Conservation (phyloP, 768 basidiomycete genomes). For the Leccinum boreale region DNA sequence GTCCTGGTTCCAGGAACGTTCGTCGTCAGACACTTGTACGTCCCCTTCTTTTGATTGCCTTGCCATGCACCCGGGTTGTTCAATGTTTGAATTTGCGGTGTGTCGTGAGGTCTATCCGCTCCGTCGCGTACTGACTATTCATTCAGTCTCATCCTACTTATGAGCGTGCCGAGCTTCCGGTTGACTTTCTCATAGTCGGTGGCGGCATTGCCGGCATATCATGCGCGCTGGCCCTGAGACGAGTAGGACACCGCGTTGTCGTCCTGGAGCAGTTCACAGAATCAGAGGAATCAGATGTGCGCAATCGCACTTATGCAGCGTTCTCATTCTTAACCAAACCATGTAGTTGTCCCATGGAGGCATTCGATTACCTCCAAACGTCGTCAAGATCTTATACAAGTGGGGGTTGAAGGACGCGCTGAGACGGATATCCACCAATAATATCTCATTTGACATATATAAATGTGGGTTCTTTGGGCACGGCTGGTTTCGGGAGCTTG, state of each 20-base stretch:
- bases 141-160: constrained; percentile 12
- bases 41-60: neutral
- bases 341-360: constrained; percentile 31
- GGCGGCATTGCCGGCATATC: constrained; percentile 56
- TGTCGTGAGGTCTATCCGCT: neutral
- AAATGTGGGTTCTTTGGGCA: constrained; percentile 23
- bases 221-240: constrained; percentile 50
- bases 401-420: constrained; percentile 53
- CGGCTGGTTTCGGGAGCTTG: neutral
- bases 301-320: neutral
- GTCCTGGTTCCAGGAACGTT: neutral
- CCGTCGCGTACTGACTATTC: neutral
- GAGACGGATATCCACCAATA: constrained; percentile 30
- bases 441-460: constrained; percentile 19
- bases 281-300: constrained; percentile 34
- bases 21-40: neutral
- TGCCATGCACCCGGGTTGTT: neutral
- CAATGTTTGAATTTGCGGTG: constrained; percentile 11
- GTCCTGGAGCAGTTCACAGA: constrained; percentile 51
- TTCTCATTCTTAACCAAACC: neutral
- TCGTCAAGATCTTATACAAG: constrained; percentile 50
- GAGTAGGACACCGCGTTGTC: constrained; percentile 58
- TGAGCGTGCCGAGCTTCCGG: constrained; percentile 13
- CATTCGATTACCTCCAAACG: constrained; percentile 53
- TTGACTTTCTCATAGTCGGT: constrained; percentile 47